These are phyloP conservation scores for Trametes coccinea DNA, from an alignment of 768 basidiomycete species.

Conservation along the genomic window DNA sequence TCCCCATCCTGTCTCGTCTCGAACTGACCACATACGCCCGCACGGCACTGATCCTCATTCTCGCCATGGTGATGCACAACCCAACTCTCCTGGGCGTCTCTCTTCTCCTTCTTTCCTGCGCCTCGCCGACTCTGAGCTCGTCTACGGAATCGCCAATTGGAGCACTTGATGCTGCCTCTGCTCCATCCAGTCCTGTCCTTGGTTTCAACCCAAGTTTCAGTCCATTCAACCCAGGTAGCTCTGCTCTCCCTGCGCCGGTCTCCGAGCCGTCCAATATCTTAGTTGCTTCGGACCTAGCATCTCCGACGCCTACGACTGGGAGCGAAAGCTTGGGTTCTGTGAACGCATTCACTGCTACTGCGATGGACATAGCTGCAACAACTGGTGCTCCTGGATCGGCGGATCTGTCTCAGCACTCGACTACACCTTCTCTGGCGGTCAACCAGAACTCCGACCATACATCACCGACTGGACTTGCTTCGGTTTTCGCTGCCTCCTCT, in stretches of 20 bases:
- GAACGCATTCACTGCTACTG: no score
- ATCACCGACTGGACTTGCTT: no score
- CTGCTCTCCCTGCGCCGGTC: not conserved
- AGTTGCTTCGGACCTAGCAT: not conserved
- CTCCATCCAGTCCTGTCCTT: slow-evolving; percentile 8
- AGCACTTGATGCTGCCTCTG: not conserved
- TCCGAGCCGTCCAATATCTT: not conserved
- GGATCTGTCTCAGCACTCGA: no score
- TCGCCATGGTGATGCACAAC: slow-evolving; percentile 6
- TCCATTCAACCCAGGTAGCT: not conserved
- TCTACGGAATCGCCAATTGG: not conserved
- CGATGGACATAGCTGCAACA: no score
- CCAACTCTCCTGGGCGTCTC: slow-evolving; percentile 20
- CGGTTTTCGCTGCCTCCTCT: not conserved
- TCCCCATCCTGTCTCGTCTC: not conserved
- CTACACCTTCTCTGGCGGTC: no score
- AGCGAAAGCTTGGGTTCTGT: no score
- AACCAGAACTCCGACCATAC: no score
- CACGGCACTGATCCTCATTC: slow-evolving; percentile 21
- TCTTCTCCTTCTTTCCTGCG: slow-evolving; percentile 20
- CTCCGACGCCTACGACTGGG: not conserved
- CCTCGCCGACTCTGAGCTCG: slow-evolving; percentile 17
- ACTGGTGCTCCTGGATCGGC: no score
- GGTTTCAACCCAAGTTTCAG: not conserved
- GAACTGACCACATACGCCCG: slow-evolving; percentile 20